These are phyloP conservation scores for Mortierella sp. DNA, from an alignment of 371 early-diverging fungal genomes.

Conservation along the genomic window DNA sequence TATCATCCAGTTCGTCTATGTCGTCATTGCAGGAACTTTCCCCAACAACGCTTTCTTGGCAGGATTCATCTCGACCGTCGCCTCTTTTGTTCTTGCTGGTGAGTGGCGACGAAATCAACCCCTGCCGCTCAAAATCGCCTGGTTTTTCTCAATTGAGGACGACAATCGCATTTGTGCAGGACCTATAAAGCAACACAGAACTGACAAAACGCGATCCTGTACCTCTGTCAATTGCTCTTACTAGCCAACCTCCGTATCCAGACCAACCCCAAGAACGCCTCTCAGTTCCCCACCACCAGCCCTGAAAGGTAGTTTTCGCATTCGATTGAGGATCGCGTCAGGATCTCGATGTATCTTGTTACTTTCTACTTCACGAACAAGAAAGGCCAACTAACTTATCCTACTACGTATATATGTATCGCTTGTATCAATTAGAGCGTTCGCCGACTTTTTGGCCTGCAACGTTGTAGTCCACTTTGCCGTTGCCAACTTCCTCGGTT, in stretches of 20 bases:
- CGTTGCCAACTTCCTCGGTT: conserved; percentile 87
- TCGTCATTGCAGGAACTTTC: conserved; percentile 86
- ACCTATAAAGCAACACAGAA: not conserved
- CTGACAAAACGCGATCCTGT: not conserved
- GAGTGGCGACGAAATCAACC: not conserved
- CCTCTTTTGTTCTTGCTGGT: conserved; percentile 95
- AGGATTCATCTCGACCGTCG: conserved; percentile 94
- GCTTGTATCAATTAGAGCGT: conserved; percentile 64
- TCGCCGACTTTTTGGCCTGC: conserved; percentile 84
- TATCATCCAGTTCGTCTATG: conserved; percentile 90
- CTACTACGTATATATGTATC: too few species aligned
- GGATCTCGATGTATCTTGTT: not conserved
- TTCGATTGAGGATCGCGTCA: not conserved
- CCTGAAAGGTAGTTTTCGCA: conserved; percentile 65
- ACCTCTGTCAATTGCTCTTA: not conserved
- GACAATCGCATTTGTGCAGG: too few species aligned
- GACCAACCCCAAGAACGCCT: conserved; percentile 75
- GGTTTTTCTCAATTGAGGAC: not conserved
- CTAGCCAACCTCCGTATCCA: conserved; percentile 79
- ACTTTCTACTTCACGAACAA: too few species aligned
- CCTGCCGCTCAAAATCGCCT: not conserved
- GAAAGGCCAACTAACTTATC: not conserved
- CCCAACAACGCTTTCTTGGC: conserved; percentile 98
- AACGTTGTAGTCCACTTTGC: conserved; percentile 78
- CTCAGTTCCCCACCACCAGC: conserved; percentile 63